Percentiles rank a stretch among this genome's conserved stretches.
Conservation (phyloP, 352 stramenopile species). For the Peronosclerospora sorghi region DNA sequence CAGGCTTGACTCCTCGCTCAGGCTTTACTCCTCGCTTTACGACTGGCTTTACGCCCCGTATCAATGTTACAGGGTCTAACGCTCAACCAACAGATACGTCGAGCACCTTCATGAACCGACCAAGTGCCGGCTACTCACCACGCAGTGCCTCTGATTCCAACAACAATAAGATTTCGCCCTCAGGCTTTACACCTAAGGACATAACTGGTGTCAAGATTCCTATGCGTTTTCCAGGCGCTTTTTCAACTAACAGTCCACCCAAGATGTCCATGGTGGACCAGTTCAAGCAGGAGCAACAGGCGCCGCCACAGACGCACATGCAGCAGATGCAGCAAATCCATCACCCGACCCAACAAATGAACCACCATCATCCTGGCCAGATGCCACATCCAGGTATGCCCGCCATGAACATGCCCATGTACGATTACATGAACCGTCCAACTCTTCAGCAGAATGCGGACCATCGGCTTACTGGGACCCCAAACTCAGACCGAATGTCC, state of each 20-base stretch:
- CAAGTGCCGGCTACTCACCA: constrained; percentile 45
- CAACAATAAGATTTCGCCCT: constrained; percentile 70
- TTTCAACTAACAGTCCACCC: constrained; percentile 38
- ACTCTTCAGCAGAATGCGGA: constrained; percentile 36
- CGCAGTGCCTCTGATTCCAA: constrained; percentile 23
- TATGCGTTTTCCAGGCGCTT: constrained; percentile 58
- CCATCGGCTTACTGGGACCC: constrained; percentile 38
- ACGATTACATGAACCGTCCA: constrained; percentile 74
- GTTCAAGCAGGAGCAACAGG: constrained; percentile 31
- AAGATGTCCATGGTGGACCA: constrained; percentile 43
- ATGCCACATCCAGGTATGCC: constrained; percentile 35
- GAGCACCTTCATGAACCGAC: constrained; percentile 23
- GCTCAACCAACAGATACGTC: no score
- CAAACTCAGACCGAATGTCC: constrained; percentile 52
- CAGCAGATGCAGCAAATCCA: constrained; percentile 43
- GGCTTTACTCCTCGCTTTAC: constrained; percentile 75
- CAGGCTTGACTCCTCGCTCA: constrained; percentile 63
- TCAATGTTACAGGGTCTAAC: constrained; percentile 43
- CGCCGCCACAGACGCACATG: constrained; percentile 19
- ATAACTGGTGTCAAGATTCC: constrained; percentile 58
- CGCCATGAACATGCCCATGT: constrained; percentile 75
- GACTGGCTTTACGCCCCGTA: constrained; percentile 67
- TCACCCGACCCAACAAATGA: constrained; percentile 39
- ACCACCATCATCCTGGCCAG: constrained; percentile 32
- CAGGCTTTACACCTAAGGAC: constrained; percentile 70